A percentile compares a stretch with the other conserved stretches of the same genome.
Evolutionary conservation across 805 yeast genomes (phyloP).

Genomic region (Pichia cabralensis): DNA sequence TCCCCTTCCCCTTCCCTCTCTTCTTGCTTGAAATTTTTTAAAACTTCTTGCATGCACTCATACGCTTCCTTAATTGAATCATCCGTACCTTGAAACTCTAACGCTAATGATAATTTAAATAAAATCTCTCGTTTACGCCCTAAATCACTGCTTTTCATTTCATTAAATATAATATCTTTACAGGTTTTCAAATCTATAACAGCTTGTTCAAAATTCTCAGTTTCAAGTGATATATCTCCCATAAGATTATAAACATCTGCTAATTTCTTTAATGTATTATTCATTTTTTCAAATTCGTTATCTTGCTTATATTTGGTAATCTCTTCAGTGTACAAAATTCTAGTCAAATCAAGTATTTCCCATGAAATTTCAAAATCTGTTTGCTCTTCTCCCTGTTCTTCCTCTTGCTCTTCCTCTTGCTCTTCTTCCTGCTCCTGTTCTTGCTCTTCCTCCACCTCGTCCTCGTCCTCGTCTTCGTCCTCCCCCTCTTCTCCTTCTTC

Average conservation of each 20-base stretch:
- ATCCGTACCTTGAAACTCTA: too few relatives aligned
- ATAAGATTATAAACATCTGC: conserved; percentile 69
- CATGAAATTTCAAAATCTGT: conserved; percentile 81
- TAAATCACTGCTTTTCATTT: too few relatives aligned
- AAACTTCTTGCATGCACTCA: too few relatives aligned
- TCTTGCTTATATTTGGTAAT: conserved; percentile 1
- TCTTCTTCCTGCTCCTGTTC: conserved; percentile 16
- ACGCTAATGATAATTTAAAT: too few relatives aligned
- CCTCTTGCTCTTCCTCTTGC: conserved; percentile 19
- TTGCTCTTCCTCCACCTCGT: conserved; percentile 17
- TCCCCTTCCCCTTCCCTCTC: too few relatives aligned
- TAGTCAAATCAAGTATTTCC: conserved; percentile 73
- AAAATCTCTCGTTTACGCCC: too few relatives aligned
- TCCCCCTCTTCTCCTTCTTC: conserved; percentile 20
- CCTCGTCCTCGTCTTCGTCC: conserved; percentile 15
- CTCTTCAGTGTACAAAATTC: conserved; percentile 35
- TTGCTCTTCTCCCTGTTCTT: conserved; percentile 36
- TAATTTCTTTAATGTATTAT: too few relatives aligned
- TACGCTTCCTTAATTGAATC: too few relatives aligned
- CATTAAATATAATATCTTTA: too few relatives aligned
- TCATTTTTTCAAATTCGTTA: neutral
- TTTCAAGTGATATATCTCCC: conserved; percentile 85
- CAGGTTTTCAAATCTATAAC: conserved; percentile 59
- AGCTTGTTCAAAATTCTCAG: conserved; percentile 80
- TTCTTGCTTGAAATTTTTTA: too few relatives aligned